Base-by-base conservation (phyloP, 345 rosid species). In the Leavenworthia alabamica region DNA sequence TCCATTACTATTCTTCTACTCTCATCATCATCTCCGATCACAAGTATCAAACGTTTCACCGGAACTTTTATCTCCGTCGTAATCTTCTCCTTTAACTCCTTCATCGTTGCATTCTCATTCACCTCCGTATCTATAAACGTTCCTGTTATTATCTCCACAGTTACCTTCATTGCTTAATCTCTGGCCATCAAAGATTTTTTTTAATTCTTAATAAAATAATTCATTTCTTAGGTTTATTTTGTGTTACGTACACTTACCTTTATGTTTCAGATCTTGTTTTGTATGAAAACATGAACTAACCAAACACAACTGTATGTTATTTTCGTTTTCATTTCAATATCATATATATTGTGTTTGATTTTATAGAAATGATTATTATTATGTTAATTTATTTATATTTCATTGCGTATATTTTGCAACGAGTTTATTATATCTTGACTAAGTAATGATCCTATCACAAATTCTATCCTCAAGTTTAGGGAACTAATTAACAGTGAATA, bases 81-180 rank as follows among this genome's bases (percentile, higher is more conserved):
- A 5, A 90, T 81, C 76, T 76, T 82, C 67, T 66, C 74, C 53
- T 85, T 88, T 1, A 88, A 73, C 24, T 84, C 88, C 8, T 33
- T 77, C 7, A 88, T 72, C 1, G 77, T 88, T 4, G 86, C 83
- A 43, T 79, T 73, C 10, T 75, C 65, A 4, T 14, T 74, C 35
- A 90, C 77, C 32, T 87, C 51, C 27, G 80, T 27, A 42, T 64
- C 70, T 75, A 85, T 79, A 12, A 81, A 72, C 26, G 36, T 58
- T 9, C 93, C 97, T 8, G 93, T 90, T 53, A 87, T 48, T 43
- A 83, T 82, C 81, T 87, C 90, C 71, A 87, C 84, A 42, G 19
- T 83, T 65, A 90, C 52, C 67, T 47, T 87, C 97, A 90, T 90
- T 43, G 46, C 51, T 62, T 45, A 9, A 31, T 29, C 19, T 20